A percentile compares a stretch with the other conserved stretches of the same genome.
Evolutionary conservation across 345 rosid genomes (phyloP).

Genomic region (Mercurialis annua): DNA sequence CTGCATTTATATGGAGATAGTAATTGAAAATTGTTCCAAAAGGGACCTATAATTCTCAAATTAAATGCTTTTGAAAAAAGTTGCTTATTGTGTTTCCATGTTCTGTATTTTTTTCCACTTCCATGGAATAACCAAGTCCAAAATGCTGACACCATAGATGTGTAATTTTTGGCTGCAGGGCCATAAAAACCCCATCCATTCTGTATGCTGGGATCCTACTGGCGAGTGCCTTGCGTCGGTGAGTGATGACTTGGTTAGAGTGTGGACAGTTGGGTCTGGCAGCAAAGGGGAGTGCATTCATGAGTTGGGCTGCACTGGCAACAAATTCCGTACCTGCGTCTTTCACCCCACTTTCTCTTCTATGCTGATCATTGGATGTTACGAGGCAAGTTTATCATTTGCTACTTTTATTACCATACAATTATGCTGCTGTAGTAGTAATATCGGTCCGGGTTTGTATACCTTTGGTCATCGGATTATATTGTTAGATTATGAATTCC

Average conservation of each 20-base stretch:
- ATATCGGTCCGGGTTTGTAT: neutral
- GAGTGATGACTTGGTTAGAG: conserved; percentile 60
- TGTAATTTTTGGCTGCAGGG: conserved; percentile 36
- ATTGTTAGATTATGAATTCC: neutral
- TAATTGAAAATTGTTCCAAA: too few species aligned
- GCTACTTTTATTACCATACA: conserved; percentile 1
- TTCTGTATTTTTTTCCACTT: neutral
- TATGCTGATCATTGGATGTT: conserved; percentile 51
- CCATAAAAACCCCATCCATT: conserved; percentile 44
- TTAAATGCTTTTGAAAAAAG: too few species aligned
- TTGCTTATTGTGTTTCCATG: neutral
- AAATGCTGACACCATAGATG: neutral
- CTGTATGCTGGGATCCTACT: conserved; percentile 57
- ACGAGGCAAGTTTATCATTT: conserved; percentile 51
- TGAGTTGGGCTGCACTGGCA: conserved; percentile 42
- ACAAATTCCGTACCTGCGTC: conserved; percentile 44
- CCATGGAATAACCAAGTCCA: neutral
- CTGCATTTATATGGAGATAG: too few species aligned
- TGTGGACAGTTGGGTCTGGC: conserved; percentile 54
- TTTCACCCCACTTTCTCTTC: conserved; percentile 51
- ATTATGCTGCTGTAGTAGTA: neutral
- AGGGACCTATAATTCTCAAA: too few species aligned
- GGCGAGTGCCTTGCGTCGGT: conserved; percentile 63
- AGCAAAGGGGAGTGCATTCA: conserved; percentile 45
- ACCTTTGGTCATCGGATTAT: neutral